Evolutionary conservation across 148 eudicot genomes (phyloP), one percentile per base, ranked within the genome.

Genomic region (Nepenthes gracilis): DNA sequence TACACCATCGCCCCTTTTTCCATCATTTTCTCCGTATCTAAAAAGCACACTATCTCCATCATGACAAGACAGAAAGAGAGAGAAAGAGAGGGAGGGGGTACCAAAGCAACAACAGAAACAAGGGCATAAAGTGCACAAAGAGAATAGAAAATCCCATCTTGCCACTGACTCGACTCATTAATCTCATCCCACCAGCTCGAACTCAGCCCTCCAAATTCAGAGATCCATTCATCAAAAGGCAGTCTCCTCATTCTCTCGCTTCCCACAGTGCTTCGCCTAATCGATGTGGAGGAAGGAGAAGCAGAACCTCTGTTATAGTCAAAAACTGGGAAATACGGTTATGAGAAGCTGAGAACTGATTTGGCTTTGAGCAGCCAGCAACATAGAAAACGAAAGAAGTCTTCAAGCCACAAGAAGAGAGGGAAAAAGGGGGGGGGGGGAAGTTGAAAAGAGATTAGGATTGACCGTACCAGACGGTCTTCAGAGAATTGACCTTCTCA

Each of bases 101-200:
- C 97, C 78, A 92, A 61, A 48, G 96, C 97, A 56, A 75, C 75
- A 62, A 67, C 56, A 40, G 97, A 92, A 52, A 88, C 90, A 57
- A 82, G 77, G 65, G 85, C 85, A 64, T 81, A 92, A 51, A 80
- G 70, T 47, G 81, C 84, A 72, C 76, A 83, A 38, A 92, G 86
- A 48, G 88, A 58, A 77, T 65, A 85, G 64, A 88, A 92, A 54
- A 85, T 74, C 36, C 83, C 96, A 75, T 88, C 90, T 71, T 92
- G 97, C 97, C 97, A 92, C 8, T 35, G 56, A 57, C 47, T 56
- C 6, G 97, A 91, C 10, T 80, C 85, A 59, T 91, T 85, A 40
- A 91, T 72, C 58, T 77, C 72, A 35, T 79, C 80, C 97, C 97
- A 87, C 96, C 88, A 87, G 45, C 60, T 62, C 12, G 49, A 52